These are phyloP conservation scores for Aschersonia sp. DNA, from an alignment of 2,329 filamentous ascomycete genomes.

Conservation along the genomic window DNA sequence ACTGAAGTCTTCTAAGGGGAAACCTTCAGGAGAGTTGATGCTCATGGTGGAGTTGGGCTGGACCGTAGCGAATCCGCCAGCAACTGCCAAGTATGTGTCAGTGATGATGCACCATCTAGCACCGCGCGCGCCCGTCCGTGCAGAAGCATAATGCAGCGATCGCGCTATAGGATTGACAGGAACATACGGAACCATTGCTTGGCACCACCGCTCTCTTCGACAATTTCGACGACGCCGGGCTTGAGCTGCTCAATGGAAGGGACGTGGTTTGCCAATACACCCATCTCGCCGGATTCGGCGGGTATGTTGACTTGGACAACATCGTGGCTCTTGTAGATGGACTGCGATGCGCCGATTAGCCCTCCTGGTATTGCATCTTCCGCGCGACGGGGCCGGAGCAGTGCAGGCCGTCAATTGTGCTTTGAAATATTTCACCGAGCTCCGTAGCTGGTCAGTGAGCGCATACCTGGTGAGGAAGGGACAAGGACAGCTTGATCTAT, in stretches of 20 bases:
- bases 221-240: slow-evolving; percentile 86
- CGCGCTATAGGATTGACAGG: neutral
- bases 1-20: slow-evolving; percentile 91
- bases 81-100: slow-evolving; percentile 43
- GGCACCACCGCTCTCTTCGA: slow-evolving; percentile 76
- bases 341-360: slow-evolving; percentile 45
- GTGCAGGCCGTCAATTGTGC: slow-evolving; percentile 12
- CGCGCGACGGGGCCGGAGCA: neutral
- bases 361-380: slow-evolving; percentile 10
- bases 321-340: slow-evolving; percentile 53
- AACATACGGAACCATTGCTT: slow-evolving; percentile 98
- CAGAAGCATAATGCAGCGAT: neutral
- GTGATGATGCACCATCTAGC: neutral
- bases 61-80: slow-evolving; percentile 91
- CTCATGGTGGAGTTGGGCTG: slow-evolving; percentile 89
- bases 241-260: slow-evolving; percentile 98
- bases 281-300: slow-evolving; percentile 97
- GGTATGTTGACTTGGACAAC: slow-evolving; percentile 96
- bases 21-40: slow-evolving; percentile 98
- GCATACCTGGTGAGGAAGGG: slow-evolving; percentile 95
- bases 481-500: slow-evolving; percentile 91
- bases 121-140: neutral
- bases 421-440: slow-evolving; percentile 7
- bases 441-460: slow-evolving; percentile 5
- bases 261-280: slow-evolving; percentile 97